Conservation (phyloP, 2,329 filamentous ascomycete genomes). For the Stagonosporopsis rhizophila region DNA sequence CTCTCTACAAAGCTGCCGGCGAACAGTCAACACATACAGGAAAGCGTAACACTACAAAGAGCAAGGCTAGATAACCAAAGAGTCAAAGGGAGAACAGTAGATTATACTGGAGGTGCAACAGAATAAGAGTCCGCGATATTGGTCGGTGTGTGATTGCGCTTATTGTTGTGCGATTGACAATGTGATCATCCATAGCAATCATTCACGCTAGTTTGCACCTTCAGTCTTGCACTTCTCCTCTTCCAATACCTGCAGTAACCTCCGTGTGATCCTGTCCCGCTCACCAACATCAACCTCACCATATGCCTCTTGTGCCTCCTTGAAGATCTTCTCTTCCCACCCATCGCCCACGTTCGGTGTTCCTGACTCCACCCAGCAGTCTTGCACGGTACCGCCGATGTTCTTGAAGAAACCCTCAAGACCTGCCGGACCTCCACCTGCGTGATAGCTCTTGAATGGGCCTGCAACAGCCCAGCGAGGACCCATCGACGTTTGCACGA, state of each 20-base stretch:
- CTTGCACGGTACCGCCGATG: constrained; percentile 63
- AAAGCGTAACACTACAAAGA: neutral
- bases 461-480: constrained; percentile 50
- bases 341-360: constrained; percentile 50
- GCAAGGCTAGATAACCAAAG: neutral
- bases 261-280: constrained; percentile 53
- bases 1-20: too few species aligned
- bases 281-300: constrained; percentile 52
- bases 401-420: constrained; percentile 62
- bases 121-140: too few species aligned
- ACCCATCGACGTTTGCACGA: constrained; percentile 46
- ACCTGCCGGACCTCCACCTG: constrained; percentile 63
- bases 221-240: constrained; percentile 31
- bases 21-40: neutral
- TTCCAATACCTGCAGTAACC: constrained; percentile 49
- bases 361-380: constrained; percentile 61
- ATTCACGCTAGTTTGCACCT: neutral
- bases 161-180: neutral
- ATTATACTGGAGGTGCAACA: neutral
- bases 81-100: neutral
- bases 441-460: constrained; percentile 66
- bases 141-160: too few species aligned
- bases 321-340: constrained; percentile 58
- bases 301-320: constrained; percentile 57
- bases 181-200: neutral